phyloP scores from a whole-genome alignment of 164 flowering plant species.

The Protea cynaroides region DNA sequence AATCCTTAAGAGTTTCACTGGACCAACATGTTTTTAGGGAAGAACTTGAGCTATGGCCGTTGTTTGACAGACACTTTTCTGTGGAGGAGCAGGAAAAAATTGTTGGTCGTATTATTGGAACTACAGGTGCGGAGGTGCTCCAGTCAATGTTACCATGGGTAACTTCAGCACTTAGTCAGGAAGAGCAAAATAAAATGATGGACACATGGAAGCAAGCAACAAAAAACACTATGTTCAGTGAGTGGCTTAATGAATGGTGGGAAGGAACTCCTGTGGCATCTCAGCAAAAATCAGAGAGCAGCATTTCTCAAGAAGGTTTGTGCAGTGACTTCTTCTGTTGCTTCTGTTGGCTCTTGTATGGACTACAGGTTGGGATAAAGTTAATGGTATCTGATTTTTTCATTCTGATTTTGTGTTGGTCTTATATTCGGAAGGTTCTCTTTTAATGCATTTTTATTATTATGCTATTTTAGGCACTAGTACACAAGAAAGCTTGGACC shows the following conservation, averaged over 20 bases:
- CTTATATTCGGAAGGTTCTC: background rate
- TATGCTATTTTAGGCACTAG: slow-evolving; percentile 32
- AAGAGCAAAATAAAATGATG: slow-evolving; percentile 95
- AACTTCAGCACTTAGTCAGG: slow-evolving; percentile 81
- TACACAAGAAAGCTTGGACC: slow-evolving; percentile 50
- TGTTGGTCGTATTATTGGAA: slow-evolving; percentile 92
- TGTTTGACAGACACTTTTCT: slow-evolving; percentile 80
- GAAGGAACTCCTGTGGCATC: slow-evolving; percentile 44
- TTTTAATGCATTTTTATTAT: slow-evolving; percentile 3
- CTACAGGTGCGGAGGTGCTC: slow-evolving; percentile 95
- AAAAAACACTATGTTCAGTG: slow-evolving; percentile 92
- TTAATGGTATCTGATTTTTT: background rate
- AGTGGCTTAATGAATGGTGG: slow-evolving; percentile 99
- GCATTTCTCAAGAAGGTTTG: slow-evolving; percentile 50
- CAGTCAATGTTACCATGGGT: slow-evolving; percentile 99
- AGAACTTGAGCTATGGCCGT: slow-evolving; percentile 96
- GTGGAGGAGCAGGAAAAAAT: slow-evolving; percentile 94
- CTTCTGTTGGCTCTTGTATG: too few species aligned
- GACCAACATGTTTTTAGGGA: slow-evolving; percentile 85
- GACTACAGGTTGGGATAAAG: too few species aligned
- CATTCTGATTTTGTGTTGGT: background rate
- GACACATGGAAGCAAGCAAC: slow-evolving; percentile 93
- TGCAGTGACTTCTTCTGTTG: background rate
- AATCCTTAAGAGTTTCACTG: slow-evolving; percentile 77
- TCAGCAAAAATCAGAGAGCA: slow-evolving; percentile 29